Conservation (phyloP, 73 alveolate species). For the Blepharisma stoltei region DNA sequence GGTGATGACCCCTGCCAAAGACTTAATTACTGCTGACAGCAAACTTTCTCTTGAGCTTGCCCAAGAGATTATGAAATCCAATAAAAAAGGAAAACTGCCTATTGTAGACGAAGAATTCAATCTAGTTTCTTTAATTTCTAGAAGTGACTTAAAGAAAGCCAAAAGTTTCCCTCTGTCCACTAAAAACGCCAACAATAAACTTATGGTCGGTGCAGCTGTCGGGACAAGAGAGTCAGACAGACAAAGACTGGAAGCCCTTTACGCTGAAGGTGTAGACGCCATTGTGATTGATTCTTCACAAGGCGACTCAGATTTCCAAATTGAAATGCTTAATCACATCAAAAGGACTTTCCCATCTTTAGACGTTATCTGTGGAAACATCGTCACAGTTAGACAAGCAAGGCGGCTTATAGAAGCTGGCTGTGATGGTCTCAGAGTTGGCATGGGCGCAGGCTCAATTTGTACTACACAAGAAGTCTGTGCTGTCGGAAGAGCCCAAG, state of each 20-base stretch:
- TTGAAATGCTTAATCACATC: slow-evolving; percentile 43
- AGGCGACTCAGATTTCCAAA: slow-evolving; percentile 55
- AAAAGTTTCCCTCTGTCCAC: slow-evolving; percentile 41
- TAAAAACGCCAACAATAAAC: not conserved
- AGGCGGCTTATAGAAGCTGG: slow-evolving; percentile 50
- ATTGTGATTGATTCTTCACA: slow-evolving; percentile 54
- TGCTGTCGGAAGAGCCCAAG: slow-evolving; percentile 59
- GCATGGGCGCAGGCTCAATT: slow-evolving; percentile 63
- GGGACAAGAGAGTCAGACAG: slow-evolving; percentile 49
- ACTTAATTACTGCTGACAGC: slow-evolving; percentile 34
- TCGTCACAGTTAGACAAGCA: slow-evolving; percentile 52
- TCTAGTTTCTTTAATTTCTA: slow-evolving; percentile 41
- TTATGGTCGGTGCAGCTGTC: slow-evolving; percentile 50
- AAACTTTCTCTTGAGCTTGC: slow-evolving; percentile 29
- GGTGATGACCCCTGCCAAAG: slow-evolving; percentile 37
- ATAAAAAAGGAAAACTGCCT: slow-evolving; percentile 42
- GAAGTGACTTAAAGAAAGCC: slow-evolving; percentile 44
- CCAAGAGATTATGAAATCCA: slow-evolving; percentile 13
- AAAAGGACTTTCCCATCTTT: slow-evolving; percentile 36
- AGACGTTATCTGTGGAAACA: slow-evolving; percentile 49
- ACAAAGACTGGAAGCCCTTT: slow-evolving; percentile 34
- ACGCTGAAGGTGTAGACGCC: slow-evolving; percentile 46
- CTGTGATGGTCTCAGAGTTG: slow-evolving; percentile 49
- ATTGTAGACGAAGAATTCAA: slow-evolving; percentile 33
- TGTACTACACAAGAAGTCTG: slow-evolving; percentile 61